Conservation (phyloP, 305 asterid species). For the Solanum hybrid region DNA sequence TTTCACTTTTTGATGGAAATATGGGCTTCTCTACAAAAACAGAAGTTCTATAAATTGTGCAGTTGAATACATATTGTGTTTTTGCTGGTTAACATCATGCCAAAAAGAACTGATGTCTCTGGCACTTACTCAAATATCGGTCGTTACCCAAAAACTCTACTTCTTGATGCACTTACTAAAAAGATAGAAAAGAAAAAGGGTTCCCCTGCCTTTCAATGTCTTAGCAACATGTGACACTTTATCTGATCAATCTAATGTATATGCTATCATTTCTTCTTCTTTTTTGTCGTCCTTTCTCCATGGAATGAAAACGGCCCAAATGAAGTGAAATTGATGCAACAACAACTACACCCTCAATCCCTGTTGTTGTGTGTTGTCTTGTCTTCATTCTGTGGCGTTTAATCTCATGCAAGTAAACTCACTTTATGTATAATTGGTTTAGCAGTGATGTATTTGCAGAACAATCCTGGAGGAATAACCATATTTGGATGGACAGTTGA, state of each 20-base stretch:
- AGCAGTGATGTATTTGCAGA: conserved; percentile 82
- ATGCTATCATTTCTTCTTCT: background rate
- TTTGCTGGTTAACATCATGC: background rate
- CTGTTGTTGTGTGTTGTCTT: background rate
- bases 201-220: background rate
- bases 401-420: background rate
- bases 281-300: background rate
- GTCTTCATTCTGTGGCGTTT: background rate
- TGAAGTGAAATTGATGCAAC: background rate
- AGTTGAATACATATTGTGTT: background rate
- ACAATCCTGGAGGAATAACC: conserved; percentile 78
- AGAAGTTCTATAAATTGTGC: background rate
- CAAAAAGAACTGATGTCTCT: background rate
- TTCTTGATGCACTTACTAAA: background rate
- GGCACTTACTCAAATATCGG: background rate
- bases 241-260: background rate
- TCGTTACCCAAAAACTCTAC: background rate
- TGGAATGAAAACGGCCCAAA: background rate
- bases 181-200: background rate
- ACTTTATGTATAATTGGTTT: background rate
- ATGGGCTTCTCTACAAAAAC: background rate
- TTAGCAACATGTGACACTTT: background rate
- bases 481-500: conserved; percentile 82
- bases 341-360: background rate
- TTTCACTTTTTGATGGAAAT: background rate